Conservation (phyloP, 345 rosid species). For the Eucalyptus tenuipes region DNA sequence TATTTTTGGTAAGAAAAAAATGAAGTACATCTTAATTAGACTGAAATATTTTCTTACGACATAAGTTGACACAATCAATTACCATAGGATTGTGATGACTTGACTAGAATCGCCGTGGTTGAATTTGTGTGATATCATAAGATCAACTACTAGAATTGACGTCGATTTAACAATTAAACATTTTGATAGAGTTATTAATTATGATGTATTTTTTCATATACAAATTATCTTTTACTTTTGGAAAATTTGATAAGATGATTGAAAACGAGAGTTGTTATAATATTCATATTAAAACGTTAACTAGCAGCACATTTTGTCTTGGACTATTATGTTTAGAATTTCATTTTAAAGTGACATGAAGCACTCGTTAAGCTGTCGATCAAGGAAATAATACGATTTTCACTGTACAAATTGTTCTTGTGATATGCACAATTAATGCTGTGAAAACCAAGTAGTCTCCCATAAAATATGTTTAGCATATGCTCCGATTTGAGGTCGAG, state of each 20-base stretch:
- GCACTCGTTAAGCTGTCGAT: background rate
- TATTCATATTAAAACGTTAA: background rate
- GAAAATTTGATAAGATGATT: background rate
- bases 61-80: background rate
- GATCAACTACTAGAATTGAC: background rate
- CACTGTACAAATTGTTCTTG: background rate
- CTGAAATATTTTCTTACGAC: background rate
- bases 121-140: background rate
- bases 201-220: background rate
- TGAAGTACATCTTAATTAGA: background rate
- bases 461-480: background rate
- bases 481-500: background rate
- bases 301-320: background rate
- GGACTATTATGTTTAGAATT: background rate
- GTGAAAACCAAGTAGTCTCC: background rate
- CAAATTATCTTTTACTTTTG: background rate
- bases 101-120: background rate
- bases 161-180: background rate
- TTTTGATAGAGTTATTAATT: background rate
- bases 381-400: background rate
- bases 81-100: background rate
- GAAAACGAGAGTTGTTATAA: background rate
- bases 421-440: background rate
- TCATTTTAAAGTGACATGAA: background rate
- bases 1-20: background rate